Base-by-base conservation (phyloP, 148 eudicot species). In the Hydrangea macrophylla region DNA sequence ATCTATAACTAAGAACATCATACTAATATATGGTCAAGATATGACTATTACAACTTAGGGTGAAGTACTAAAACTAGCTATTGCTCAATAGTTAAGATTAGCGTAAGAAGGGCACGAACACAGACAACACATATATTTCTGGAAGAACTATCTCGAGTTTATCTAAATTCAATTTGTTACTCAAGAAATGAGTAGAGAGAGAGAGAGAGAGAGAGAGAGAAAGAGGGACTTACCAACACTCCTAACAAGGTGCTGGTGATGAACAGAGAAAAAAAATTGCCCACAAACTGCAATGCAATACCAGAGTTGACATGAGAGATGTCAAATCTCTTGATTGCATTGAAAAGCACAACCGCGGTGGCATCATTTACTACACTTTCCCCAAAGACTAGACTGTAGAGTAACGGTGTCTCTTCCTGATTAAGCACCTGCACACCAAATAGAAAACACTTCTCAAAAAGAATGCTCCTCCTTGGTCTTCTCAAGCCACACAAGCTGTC, bases 331-430 rank as follows among this genome's bases (percentile, higher is more conserved):
- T 85, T 86, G 68, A 88, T 86, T 48, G 88, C 94, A 71, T 88
- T 86, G 70, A 91, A 91, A 62, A 88, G 90, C 70, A 91, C 97
- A 55, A 91, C 88, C 13, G 97, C 84, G 45, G 89, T 84, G 63
- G 97, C 97, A 80, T 91, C 97, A 76, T 91, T 91, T 35, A 91
- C 97, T 33, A 90, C 96, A 36, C 96, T 88, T 77, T 90, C 96
- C 64, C 96, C 96, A 74, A 90, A 90, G 10, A 86, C 94, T 70
- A 91, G 69, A 76, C 97, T 91, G 79, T 91, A 83, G 42, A 91
- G 80, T 9, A 86, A 77, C 30, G 94, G 97, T 25, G 92, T 88
- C 71, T 84, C 88, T 33, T 86, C 90, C 85, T 88, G 97, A 75
- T 88, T 83, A 76, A 91, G 97, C 72, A 88, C 88, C 97, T 91